These are phyloP conservation scores for Salix suchowensis DNA, from an alignment of 345 rosid species.

Conservation along the genomic window DNA sequence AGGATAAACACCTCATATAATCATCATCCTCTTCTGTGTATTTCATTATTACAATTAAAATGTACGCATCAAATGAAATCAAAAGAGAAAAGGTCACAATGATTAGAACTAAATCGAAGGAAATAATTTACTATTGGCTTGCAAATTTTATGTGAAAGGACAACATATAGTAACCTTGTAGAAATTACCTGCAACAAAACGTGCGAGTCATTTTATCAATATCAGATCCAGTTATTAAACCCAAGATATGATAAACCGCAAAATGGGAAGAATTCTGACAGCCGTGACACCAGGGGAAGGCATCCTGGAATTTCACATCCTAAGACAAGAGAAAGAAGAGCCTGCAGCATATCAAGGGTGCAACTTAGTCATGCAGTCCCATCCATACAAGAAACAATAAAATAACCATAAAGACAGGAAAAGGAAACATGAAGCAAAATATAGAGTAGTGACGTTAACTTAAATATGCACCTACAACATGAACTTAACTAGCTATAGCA, in stretches of 20 bases:
- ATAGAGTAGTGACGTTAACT: not conserved
- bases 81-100: too few relatives aligned
- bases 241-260: slow-evolving; percentile 57
- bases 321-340: slow-evolving; percentile 53
- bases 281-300: slow-evolving; percentile 37
- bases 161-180: slow-evolving; percentile 1
- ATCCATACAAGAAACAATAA: not conserved
- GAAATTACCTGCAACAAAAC: slow-evolving; percentile 44
- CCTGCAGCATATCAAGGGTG: slow-evolving; percentile 43
- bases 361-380: slow-evolving; percentile 4
- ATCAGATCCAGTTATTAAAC: slow-evolving; percentile 61
- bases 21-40: slow-evolving; percentile 57
- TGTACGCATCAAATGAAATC: too few relatives aligned
- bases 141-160: not conserved
- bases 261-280: slow-evolving; percentile 46
- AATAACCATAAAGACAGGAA: not conserved
- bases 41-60: not conserved
- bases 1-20: slow-evolving; percentile 34
- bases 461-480: not conserved
- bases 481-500: not conserved
- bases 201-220: slow-evolving; percentile 36
- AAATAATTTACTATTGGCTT: not conserved
- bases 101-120: not conserved
- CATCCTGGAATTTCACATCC: slow-evolving; percentile 30
- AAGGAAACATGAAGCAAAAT: not conserved